Evolutionary conservation across 805 yeast species (phyloP).

Genomic region (Kodamaea laetipori): DNA sequence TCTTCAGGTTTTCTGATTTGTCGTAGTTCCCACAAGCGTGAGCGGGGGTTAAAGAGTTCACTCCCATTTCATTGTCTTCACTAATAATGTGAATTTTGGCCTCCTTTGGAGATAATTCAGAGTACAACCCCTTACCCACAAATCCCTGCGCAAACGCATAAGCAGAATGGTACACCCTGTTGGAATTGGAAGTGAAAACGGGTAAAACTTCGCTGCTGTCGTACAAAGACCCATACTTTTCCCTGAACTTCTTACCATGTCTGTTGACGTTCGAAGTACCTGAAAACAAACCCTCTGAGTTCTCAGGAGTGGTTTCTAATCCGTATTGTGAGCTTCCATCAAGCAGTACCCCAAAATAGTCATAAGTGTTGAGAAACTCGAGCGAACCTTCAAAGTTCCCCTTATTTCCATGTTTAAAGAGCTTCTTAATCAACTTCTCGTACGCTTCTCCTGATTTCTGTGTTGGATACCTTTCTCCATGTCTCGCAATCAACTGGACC

Average conservation of each 20-base stretch:
- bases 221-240: slow-evolving; percentile 51
- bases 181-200: slow-evolving; percentile 56
- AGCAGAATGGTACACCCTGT: slow-evolving; percentile 58
- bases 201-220: slow-evolving; percentile 40
- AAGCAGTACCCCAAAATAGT: slow-evolving; percentile 39
- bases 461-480: slow-evolving; percentile 79
- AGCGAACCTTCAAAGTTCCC: slow-evolving; percentile 46
- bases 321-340: slow-evolving; percentile 40
- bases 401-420: slow-evolving; percentile 17
- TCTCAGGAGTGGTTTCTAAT: slow-evolving; percentile 52
- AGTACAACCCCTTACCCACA: slow-evolving; percentile 45
- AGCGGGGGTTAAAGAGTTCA: slow-evolving; percentile 33
- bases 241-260: slow-evolving; percentile 52
- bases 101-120: slow-evolving; percentile 20
- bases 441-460: slow-evolving; percentile 27
- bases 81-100: slow-evolving; percentile 42
- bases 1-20: slow-evolving; percentile 16
- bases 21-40: slow-evolving; percentile 23
- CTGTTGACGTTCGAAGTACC: slow-evolving; percentile 52
- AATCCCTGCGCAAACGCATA: slow-evolving; percentile 61
- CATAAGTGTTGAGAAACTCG: slow-evolving; percentile 56
- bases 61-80: slow-evolving; percentile 37
- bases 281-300: slow-evolving; percentile 46
- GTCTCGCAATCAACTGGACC: slow-evolving; percentile 72
- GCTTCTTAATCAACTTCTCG: slow-evolving; percentile 29